Conservation (phyloP, 2,329 filamentous ascomycete genomes). For the Stagonosporopsis cucurbitacearum region DNA sequence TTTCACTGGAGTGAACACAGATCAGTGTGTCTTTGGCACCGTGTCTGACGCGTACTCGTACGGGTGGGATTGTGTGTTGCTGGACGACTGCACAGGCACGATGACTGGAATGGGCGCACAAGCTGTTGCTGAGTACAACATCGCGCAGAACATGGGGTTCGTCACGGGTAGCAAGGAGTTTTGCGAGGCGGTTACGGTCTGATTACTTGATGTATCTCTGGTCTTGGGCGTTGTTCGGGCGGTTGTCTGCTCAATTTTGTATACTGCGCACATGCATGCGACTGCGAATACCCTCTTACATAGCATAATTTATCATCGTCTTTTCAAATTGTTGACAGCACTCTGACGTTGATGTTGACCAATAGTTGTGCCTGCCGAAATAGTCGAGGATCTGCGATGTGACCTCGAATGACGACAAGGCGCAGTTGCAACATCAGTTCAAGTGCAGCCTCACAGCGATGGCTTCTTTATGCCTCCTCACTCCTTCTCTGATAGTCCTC, state of each 20-base stretch:
- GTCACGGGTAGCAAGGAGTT: slow-evolving; percentile 49
- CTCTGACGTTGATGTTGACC: slow-evolving; percentile 10
- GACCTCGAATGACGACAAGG: slow-evolving; percentile 39
- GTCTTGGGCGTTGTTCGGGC: slow-evolving; percentile 3
- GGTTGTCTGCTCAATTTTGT: slow-evolving; percentile 4
- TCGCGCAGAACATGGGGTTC: slow-evolving; percentile 53
- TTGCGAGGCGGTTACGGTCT: slow-evolving; percentile 24
- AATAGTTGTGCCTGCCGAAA: slow-evolving; percentile 20
- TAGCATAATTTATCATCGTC: slow-evolving; percentile 2
- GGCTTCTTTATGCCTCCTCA: neutral
- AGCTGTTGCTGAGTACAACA: slow-evolving; percentile 50
- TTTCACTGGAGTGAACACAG: slow-evolving; percentile 53
- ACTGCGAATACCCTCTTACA: slow-evolving; percentile 22
- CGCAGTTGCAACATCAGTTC: slow-evolving; percentile 21
- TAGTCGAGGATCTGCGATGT: slow-evolving; percentile 31
- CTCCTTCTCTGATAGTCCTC: neutral
- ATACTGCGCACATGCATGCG: slow-evolving; percentile 6
- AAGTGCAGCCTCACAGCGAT: slow-evolving; percentile 26
- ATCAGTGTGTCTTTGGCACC: slow-evolving; percentile 53
- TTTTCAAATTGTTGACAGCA: neutral
- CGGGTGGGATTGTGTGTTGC: slow-evolving; percentile 52
- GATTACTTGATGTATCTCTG: slow-evolving; percentile 1
- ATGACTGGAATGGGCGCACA: slow-evolving; percentile 51
- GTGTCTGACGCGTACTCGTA: slow-evolving; percentile 52
- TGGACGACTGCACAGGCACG: slow-evolving; percentile 52